These are phyloP conservation scores for Penicillium sp. DNA, from an alignment of 2,329 filamentous ascomycete genomes.

Conservation along the genomic window DNA sequence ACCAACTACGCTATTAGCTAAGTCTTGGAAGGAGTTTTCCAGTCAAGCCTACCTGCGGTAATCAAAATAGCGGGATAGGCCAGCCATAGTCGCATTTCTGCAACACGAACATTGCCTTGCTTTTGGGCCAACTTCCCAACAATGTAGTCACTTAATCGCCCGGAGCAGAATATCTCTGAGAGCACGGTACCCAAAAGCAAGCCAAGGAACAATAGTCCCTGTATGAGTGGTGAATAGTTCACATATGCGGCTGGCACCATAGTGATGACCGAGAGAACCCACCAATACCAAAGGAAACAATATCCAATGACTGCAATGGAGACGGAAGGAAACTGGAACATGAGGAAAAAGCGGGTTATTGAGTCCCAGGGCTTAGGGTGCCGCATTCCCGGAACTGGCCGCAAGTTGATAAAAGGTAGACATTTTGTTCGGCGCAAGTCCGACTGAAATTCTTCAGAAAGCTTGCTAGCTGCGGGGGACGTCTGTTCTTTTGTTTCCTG, in stretches of 20 bases:
- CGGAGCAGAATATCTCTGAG: slow-evolving; percentile 56
- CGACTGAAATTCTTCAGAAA: slow-evolving; percentile 2
- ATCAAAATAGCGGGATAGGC: slow-evolving; percentile 56
- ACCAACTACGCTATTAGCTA: slow-evolving; percentile 38
- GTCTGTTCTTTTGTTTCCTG: slow-evolving; percentile 7
- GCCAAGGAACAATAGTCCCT: slow-evolving; percentile 58
- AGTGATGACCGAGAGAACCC: slow-evolving; percentile 57
- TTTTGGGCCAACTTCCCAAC: slow-evolving; percentile 49
- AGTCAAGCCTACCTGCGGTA: slow-evolving; percentile 40
- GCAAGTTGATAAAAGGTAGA: slow-evolving; percentile 50
- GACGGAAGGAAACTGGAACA: slow-evolving; percentile 52
- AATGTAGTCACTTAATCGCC: slow-evolving; percentile 55
- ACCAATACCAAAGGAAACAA: slow-evolving; percentile 61
- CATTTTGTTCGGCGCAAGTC: slow-evolving; percentile 43
- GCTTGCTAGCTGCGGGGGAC: neutral
- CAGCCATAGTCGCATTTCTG: slow-evolving; percentile 61
- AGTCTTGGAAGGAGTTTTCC: neutral
- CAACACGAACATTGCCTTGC: slow-evolving; percentile 47
- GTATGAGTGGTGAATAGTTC: slow-evolving; percentile 52
- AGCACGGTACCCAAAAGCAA: slow-evolving; percentile 56
- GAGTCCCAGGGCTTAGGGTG: slow-evolving; percentile 55
- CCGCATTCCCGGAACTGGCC: slow-evolving; percentile 53
- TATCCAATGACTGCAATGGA: slow-evolving; percentile 52
- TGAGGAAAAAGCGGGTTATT: slow-evolving; percentile 49
- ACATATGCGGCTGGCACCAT: slow-evolving; percentile 56